These are phyloP conservation scores for Sugiyamaella mastotermitis DNA, from an alignment of 805 yeast genomes.

Conservation along the genomic window DNA sequence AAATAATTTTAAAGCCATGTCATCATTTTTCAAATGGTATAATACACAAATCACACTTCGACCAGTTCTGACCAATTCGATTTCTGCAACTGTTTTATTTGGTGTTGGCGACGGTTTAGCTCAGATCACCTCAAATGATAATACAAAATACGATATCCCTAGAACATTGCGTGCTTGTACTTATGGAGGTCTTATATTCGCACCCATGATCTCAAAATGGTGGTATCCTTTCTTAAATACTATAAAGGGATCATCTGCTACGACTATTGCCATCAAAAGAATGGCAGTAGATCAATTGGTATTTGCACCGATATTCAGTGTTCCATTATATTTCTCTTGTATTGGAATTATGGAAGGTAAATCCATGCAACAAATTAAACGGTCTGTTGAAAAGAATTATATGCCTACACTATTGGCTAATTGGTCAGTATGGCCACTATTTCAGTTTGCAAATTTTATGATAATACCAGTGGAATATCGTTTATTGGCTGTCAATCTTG, in stretches of 20 bases:
- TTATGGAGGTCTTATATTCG: slow-evolving; percentile 70
- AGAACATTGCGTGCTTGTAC: slow-evolving; percentile 59
- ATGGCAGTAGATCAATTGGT: slow-evolving; percentile 65
- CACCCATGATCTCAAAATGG: slow-evolving; percentile 72
- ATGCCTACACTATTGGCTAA: slow-evolving; percentile 56
- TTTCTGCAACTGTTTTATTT: slow-evolving; percentile 51
- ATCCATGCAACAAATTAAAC: slow-evolving; percentile 34
- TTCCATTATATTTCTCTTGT: slow-evolving; percentile 63
- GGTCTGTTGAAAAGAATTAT: slow-evolving; percentile 38
- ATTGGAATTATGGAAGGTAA: slow-evolving; percentile 64
- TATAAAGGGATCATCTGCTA: slow-evolving; percentile 30
- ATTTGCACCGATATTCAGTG: slow-evolving; percentile 67
- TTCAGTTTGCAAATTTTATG: slow-evolving; percentile 68
- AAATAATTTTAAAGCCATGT: no score
- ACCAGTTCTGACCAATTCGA: slow-evolving; percentile 42
- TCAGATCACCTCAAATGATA: slow-evolving; percentile 36
- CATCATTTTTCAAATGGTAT: slow-evolving; percentile 23
- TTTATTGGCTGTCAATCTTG: slow-evolving; percentile 58
- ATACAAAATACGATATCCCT: slow-evolving; percentile 38
- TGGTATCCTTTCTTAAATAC: slow-evolving; percentile 44
- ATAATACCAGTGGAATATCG: slow-evolving; percentile 67
- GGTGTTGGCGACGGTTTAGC: slow-evolving; percentile 76
- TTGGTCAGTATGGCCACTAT: slow-evolving; percentile 85
- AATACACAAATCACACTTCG: slow-evolving; percentile 21
- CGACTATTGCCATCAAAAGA: slow-evolving; percentile 37